Base-by-base conservation (phyloP, 1,284 basidiomycete species). In the Ceratobasidium theobromae region DNA sequence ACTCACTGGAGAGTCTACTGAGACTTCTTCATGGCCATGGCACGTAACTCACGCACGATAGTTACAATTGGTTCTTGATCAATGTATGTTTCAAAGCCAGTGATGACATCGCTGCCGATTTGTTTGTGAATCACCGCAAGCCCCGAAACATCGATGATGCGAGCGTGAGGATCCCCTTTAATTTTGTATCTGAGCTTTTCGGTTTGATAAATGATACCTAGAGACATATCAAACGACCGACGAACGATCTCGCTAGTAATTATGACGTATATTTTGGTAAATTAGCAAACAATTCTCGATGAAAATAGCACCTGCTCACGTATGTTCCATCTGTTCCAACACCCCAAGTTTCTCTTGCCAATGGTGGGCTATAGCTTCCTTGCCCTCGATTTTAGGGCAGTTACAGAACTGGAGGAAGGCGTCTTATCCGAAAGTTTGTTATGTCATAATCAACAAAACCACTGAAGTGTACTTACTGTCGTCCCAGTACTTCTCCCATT, bases 81-180 rank as follows among this genome's bases (percentile, higher is more conserved):
- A 38, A 65, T 27, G 16, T 53, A 65, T 1, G 51, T 53, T n/a
- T 65, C 62, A 25, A 65, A 53, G 16, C 52, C 52, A 8, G 38
- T 53, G 9, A 65, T n/a, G 12, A 46, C 5, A n/a, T 41, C n/a
- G 28, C 21, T 32, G 30, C 62, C 51, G 3, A 32, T 40, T n/a
- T 35, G n/a, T 28, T 65, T 65, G 32, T 65, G 62, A 21, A 65
- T 65, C 6, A 65, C 30, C 18, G 51, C 62, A 18, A 65, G 9
- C 11, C 38, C 62, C 2, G 41, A 52, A 27, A 65, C 32, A n/a
- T 53, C 40, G 14, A 53, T 32, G 25, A 16, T 33, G 6, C 62
- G 62, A 32, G 41, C 43, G 21, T 45, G 8, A 4, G 12, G 4
- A 32, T 65, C 62, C 5, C 51, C 62, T n/a, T 53, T 48, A 30